Evolutionary conservation across 2,329 filamentous ascomycete species (phyloP).

Genomic region (Plenodomus biglobosus): DNA sequence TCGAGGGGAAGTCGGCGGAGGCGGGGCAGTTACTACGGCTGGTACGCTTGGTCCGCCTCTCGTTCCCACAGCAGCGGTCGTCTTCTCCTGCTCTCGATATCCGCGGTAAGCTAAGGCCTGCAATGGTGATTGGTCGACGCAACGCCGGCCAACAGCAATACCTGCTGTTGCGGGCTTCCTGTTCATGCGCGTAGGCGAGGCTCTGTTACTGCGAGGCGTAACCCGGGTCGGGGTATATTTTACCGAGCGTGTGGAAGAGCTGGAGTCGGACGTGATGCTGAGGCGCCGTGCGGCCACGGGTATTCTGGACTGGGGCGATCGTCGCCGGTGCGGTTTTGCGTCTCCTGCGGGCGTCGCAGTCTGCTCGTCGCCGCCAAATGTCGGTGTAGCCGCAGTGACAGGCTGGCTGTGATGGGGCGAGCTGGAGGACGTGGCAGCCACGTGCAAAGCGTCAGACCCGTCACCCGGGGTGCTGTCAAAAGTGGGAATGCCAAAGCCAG

Average conservation of each 20-base stretch:
- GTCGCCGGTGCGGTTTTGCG: constrained; percentile 20
- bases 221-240: constrained; percentile 31
- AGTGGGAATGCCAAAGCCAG: constrained; percentile 40
- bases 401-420: constrained; percentile 22
- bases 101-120: constrained; percentile 36
- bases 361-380: constrained; percentile 15
- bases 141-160: constrained; percentile 8
- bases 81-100: constrained; percentile 37
- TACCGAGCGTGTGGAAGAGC: constrained; percentile 38
- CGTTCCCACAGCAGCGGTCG: constrained; percentile 17
- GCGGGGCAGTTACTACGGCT: constrained; percentile 35
- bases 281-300: constrained; percentile 35
- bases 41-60: constrained; percentile 29
- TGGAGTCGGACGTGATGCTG: constrained; percentile 41
- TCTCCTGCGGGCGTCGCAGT: constrained; percentile 13
- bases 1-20: constrained; percentile 36
- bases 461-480: constrained; percentile 19
- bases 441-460: neutral
- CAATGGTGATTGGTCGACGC: constrained; percentile 22
- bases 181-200: constrained; percentile 31
- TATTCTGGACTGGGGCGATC: constrained; percentile 38
- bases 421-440: constrained; percentile 15
- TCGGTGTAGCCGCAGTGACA: constrained; percentile 20
- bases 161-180: constrained; percentile 16
- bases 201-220: constrained; percentile 25